Evolutionary conservation across 2,329 filamentous ascomycete species (phyloP).

Genomic region (Thermomyces lanuginosus): DNA sequence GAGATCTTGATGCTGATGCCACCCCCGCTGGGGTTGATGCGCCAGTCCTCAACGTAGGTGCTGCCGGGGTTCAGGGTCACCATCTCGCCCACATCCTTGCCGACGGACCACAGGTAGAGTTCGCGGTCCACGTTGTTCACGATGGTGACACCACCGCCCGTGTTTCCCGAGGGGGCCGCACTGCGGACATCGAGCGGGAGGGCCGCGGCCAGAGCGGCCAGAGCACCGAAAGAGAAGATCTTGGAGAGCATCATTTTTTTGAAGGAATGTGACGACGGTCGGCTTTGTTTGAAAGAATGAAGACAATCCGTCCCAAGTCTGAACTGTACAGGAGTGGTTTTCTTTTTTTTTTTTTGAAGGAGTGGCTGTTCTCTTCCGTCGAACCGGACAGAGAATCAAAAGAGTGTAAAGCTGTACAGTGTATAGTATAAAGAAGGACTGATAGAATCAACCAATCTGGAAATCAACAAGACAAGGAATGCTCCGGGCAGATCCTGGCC

Average conservation of each 20-base stretch:
- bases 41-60: conserved; percentile 20
- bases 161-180: conserved; percentile 8
- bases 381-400: too few relatives aligned
- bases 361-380: too few relatives aligned
- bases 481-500: too few relatives aligned
- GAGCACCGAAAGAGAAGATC: conserved; percentile 16
- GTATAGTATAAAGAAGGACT: too few relatives aligned
- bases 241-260: conserved; percentile 27
- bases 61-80: conserved; percentile 20
- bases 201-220: conserved; percentile 17
- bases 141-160: conserved; percentile 19
- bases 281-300: too few relatives aligned
- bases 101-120: conserved; percentile 28
- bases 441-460: too few relatives aligned
- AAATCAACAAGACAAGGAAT: too few relatives aligned
- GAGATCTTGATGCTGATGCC: conserved; percentile 29
- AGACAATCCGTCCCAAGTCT: too few relatives aligned
- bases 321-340: too few relatives aligned
- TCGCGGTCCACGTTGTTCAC: conserved; percentile 22
- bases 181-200: conserved; percentile 9
- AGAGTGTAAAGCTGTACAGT: too few relatives aligned
- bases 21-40: conserved; percentile 21
- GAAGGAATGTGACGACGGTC: too few relatives aligned
- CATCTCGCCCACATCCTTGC: conserved; percentile 19
- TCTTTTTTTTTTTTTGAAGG: too few relatives aligned